Evolutionary conservation across 257 asterid genomes (phyloP), one percentile per base, ranked within the genome.

Genomic region (Nicotiana undulata): DNA sequence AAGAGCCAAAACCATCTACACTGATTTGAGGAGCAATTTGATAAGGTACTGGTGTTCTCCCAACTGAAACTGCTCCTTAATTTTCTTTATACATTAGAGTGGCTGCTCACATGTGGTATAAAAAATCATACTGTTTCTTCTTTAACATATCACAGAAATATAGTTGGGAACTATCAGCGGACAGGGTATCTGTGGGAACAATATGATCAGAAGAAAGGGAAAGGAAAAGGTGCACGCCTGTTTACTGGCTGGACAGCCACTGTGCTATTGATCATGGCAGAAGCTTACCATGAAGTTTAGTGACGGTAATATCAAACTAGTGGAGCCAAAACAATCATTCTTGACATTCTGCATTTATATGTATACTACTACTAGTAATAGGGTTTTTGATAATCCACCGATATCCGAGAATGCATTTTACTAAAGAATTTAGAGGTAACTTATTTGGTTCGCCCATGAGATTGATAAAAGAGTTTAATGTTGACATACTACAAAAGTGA

Each of bases 211-310:
- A 91, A 85, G 91, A 92, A 89, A 53, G 98, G 97, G 37, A 94
- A 94, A 81, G 99, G 99, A 13, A 91, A 94, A 88, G 99, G 99
- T 24, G 90, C 99, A 0, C 94, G 94, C 58, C 68, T 88, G 55
- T 94, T 96, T 81, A 94, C 97, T 8, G 98, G 98, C 56, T 94
- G 99, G 99, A 90, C 98, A 9, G 89, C 99, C 4, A 92, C 94
- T 28, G 85, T 91, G 82, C 91, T 93, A n/a, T 84, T 94, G 89
- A 88, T 96, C 84, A 94, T 94, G 95, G 91, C 97, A 24, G 97
- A 96, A 88, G 88, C 88, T 67, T 96, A 94, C 49, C 88, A 81
- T 11, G 90, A 90, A 80, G 83, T 90, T 63, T 91, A 87, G 89
- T 22, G 37, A 49, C 13, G 15, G 77, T 28, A 31, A 24, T 46